phyloP scores from a whole-genome alignment of 2,329 filamentous ascomycete species.

The Dothistroma pini region DNA sequence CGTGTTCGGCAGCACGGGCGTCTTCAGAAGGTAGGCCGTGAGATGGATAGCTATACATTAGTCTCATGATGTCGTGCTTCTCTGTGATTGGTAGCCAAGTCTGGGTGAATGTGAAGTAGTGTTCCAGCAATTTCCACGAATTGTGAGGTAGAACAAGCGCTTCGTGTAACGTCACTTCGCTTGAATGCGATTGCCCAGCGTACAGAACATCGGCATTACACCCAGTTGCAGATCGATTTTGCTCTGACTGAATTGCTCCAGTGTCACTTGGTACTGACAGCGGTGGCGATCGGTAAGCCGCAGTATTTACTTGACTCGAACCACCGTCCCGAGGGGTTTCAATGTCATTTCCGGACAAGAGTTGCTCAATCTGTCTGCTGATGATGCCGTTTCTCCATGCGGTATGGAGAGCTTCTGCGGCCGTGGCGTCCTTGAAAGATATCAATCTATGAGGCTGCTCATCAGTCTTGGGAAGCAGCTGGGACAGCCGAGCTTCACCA shows the following conservation, averaged over 20 bases:
- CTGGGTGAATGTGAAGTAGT: constrained; percentile 73
- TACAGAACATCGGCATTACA: neutral
- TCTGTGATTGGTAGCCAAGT: constrained; percentile 73
- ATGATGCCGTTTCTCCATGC: constrained; percentile 61
- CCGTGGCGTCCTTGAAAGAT: constrained; percentile 50
- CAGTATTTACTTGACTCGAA: neutral
- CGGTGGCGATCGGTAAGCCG: constrained; percentile 20
- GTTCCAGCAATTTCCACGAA: constrained; percentile 61
- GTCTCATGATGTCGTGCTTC: constrained; percentile 58
- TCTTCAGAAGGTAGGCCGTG: constrained; percentile 36
- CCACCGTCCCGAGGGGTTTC: constrained; percentile 16
- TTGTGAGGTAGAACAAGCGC: constrained; percentile 45
- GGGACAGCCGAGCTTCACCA: constrained; percentile 56
- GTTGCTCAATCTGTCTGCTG: constrained; percentile 59
- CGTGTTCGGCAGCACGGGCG: constrained; percentile 37
- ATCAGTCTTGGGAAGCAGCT: constrained; percentile 50
- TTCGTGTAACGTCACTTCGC: constrained; percentile 11
- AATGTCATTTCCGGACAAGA: constrained; percentile 49
- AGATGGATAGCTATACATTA: constrained; percentile 54
- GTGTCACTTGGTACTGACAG: constrained; percentile 19
- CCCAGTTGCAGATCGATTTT: neutral
- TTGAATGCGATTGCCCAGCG: neutral
- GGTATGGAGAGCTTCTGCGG: constrained; percentile 56
- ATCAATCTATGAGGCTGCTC: constrained; percentile 44
- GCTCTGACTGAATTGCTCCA: constrained; percentile 2